These are phyloP conservation scores for Annona cherimola DNA, from an alignment of 164 flowering plant species.

Conservation along the genomic window DNA sequence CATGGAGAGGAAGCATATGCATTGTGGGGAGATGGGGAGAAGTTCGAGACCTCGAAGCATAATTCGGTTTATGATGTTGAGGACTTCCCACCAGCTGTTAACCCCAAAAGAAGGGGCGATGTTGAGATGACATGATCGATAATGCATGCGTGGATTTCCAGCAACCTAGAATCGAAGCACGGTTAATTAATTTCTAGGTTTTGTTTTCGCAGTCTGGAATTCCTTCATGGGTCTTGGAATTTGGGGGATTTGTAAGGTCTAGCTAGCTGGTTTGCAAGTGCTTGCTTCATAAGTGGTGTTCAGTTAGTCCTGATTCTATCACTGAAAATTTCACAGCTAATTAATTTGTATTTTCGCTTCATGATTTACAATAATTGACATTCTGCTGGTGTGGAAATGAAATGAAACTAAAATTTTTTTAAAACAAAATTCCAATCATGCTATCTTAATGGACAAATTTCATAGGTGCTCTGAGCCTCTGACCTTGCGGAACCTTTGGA, in stretches of 20 bases:
- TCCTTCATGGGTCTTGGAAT: neutral
- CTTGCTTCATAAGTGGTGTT: no score
- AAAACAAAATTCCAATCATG: no score
- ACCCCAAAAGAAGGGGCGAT: constrained; percentile 17
- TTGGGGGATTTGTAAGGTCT: neutral
- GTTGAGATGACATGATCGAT: constrained; percentile 21
- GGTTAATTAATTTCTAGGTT: no score
- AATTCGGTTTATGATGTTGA: constrained; percentile 21
- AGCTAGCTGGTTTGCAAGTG: no score
- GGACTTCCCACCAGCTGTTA: constrained; percentile 21
- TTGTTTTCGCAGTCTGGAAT: neutral
- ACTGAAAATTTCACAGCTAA: neutral
- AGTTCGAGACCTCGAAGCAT: constrained; percentile 33
- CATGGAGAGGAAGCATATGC: constrained; percentile 51
- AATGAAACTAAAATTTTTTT: no score
- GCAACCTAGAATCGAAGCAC: no score
- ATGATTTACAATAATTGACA: neutral
- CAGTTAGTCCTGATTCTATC: neutral
- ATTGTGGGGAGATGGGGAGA: constrained; percentile 58
- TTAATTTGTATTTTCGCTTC: neutral
- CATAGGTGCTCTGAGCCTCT: no score
- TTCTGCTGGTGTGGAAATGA: neutral
- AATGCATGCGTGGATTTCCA: neutral
- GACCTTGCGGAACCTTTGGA: no score
- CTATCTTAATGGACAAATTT: no score